phyloP scores from a whole-genome alignment of 2,329 filamentous ascomycete species.

The Thelonectria blattea region DNA sequence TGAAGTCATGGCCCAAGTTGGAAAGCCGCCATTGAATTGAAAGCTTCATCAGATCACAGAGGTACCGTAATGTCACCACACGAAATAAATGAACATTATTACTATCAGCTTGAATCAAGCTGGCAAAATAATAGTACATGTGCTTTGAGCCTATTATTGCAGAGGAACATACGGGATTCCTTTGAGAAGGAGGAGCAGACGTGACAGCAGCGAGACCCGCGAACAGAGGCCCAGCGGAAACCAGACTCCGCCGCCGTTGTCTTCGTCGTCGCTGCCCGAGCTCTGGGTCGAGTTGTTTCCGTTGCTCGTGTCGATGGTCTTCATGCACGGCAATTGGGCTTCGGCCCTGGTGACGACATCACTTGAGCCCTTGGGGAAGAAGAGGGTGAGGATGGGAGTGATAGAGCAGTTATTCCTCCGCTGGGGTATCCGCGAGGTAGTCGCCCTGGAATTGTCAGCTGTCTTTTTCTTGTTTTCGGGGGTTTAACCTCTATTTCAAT shows the following conservation, averaged over 20 bases:
- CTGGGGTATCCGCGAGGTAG: not conserved
- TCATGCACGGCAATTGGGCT: slow-evolving; percentile 24
- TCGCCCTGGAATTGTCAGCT: not conserved
- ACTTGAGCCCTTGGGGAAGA: slow-evolving; percentile 19
- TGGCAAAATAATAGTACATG: not conserved
- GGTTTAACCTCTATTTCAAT: slow-evolving; percentile 3
- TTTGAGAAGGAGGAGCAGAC: not conserved
- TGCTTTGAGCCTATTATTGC: not conserved
- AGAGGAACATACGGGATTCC: not conserved
- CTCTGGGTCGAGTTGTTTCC: not conserved
- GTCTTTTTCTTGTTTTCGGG: not conserved
- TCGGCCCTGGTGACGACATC: not conserved
- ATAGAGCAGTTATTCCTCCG: not conserved
- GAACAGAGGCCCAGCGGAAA: not conserved
- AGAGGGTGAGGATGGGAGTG: slow-evolving; percentile 20
- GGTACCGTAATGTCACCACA: too few relatives aligned
- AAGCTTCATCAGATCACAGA: too few relatives aligned
- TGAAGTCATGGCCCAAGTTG: too few relatives aligned
- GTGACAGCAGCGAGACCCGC: not conserved
- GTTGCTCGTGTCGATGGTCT: not conserved
- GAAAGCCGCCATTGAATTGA: too few relatives aligned
- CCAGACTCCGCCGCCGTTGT: not conserved
- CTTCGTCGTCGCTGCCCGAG: not conserved
- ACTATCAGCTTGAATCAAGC: too few relatives aligned
- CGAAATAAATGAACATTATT: too few relatives aligned